Evolutionary conservation across 225 moss, liverwort and hornwort species (phyloP).

Genomic region (Anthoceros angustus): DNA sequence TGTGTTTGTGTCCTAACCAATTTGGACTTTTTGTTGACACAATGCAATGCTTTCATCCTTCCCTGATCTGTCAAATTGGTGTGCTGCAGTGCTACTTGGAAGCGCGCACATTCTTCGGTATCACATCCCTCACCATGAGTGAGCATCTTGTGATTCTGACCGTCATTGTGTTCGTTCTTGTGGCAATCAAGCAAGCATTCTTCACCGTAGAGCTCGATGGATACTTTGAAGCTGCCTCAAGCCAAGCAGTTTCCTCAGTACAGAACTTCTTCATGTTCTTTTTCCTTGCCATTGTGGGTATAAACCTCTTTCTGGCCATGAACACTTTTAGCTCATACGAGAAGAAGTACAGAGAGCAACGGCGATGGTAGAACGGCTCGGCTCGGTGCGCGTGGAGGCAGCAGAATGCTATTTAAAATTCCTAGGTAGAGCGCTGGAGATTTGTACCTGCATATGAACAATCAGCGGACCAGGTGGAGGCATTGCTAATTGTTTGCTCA

Average conservation of each 20-base stretch:
- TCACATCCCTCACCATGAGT: neutral
- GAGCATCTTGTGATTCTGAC: conserved; percentile 2
- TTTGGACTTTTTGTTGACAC: no score
- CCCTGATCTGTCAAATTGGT: no score
- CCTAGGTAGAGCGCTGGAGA: no score
- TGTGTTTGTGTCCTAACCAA: no score
- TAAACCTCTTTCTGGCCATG: neutral
- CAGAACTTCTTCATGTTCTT: conserved; percentile 2
- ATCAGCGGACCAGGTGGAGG: no score
- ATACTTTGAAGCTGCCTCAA: neutral
- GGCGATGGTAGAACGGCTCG: neutral
- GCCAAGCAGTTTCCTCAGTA: conserved; percentile 1
- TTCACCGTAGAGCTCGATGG: neutral
- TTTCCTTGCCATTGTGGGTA: neutral
- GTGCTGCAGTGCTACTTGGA: no score
- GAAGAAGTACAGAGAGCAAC: neutral
- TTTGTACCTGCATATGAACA: no score
- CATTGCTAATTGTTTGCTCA: no score
- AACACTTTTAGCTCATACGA: neutral
- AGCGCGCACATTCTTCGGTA: neutral
- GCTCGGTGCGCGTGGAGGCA: no score
- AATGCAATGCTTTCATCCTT: no score
- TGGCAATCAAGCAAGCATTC: conserved; percentile 4
- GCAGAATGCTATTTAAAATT: no score
- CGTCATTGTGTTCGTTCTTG: neutral